Base-by-base conservation (phyloP, 208 protist species). In the Crithidia brevicula region DNA sequence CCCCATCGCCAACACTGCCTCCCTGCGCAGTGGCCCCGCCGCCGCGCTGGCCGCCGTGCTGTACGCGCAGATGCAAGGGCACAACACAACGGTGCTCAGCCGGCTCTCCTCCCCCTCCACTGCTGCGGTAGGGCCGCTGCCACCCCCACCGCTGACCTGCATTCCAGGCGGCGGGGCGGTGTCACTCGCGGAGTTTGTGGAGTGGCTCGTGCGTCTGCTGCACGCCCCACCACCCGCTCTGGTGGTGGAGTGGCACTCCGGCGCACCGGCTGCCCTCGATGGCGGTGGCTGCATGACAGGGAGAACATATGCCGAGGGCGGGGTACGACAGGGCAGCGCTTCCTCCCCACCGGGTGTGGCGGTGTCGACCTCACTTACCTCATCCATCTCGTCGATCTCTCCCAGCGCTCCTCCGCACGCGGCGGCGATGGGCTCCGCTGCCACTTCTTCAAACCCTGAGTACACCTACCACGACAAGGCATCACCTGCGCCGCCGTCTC, bases 171-270 rank as follows among this genome's bases (percentile, higher is more conserved):
- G 62, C 15, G 70, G 62, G 40, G 20, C 62, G 31, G 61, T 70
- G 36, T 27, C 51, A 23, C 61, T 80, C 9, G 38, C 54, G 4
- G 83, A 89, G 67, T 57, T 88, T 16, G 70, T 74, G 33, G 76
- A 81, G 70, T 89, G 83, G 83, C 30, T 81, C 30, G 61, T 85
- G 73, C 62, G 67, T 7, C 67, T 86, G 31, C 69, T 89, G 42
- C 76, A 76, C 57, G 40, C 71, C 49, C 83, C 83, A 9, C 64
- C 64, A 31, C 79, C 83, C 0, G 61, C 76, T 8, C 61, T 89
- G 8, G 69, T 89, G 20, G 80, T 83, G 20, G 83, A 89, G 71
- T 89, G 83, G 83, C 83, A 86, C 57, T 42, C 76, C 6, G 30
- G 51, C n/a, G 9, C 46, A 4, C 22, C 31, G 27, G 2, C 50